Evolutionary conservation across 164 flowering plant genomes (phyloP), one percentile per base, ranked within the genome.

Genomic region (Kingdonia uniflora): DNA sequence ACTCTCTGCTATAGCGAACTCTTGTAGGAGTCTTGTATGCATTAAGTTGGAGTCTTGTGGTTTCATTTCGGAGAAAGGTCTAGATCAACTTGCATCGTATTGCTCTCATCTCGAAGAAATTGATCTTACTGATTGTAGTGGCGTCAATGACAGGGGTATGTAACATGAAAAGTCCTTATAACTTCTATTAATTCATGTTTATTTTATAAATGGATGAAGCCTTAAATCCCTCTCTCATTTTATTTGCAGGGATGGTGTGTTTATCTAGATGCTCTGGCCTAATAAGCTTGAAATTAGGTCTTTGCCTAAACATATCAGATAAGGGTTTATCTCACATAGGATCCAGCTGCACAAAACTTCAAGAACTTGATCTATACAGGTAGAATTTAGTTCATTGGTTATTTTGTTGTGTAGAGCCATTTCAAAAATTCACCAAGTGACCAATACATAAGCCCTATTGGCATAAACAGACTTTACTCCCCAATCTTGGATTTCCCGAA

Each of bases 301-400:
- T 80, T 19, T 85, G 95, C 52, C 45, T 54, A 17, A 65, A 71
- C 50, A 62, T 85, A 57, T 63, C 89, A 1, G 78, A 76, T 59
- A 65, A 68, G 58, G 95, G 95, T 35, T 55, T 85, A 61, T 48
- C 44, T 10, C 51, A 67, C 55, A 72, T 85, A 44, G 89, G 79
- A 45, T 65, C 73, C 20, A 70, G 67, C 49, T 82, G 81, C 73
- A 17, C 51, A 49, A 71, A 72, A 60, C 66, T 85, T 33, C 55
- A 26, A 17, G 84, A 80, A 63, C 82, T 85, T 22, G 95, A 85
- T 72, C 63, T 85, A 22, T 85, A 85, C 65, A 69, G 87, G 95
- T 85, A 74, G n/a, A 66, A 0, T 16, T 15, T 24, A 8, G 2
- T 45, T 19, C 35, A 4, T 29, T 29, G 35, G 35, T 29, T 29